Conservation (phyloP, 1,139 yeast species). For the Debaryomyces sp. region DNA sequence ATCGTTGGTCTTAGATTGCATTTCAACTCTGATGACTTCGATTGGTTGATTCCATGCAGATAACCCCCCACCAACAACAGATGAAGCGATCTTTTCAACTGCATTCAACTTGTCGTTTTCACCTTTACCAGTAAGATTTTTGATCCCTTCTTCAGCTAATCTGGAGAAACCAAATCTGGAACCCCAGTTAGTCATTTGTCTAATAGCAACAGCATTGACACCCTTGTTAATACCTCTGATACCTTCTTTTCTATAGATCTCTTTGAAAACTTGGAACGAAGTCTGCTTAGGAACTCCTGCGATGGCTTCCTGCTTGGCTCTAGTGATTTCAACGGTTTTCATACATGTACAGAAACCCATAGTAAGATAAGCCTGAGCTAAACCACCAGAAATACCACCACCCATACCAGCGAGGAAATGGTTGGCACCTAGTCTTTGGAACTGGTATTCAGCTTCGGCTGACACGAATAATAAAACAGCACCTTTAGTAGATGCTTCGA, state of each 20-base stretch:
- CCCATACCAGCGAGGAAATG: conserved; percentile 86
- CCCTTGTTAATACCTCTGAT: conserved; percentile 94
- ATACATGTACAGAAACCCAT: conserved; percentile 98
- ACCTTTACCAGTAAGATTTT: conserved; percentile 61
- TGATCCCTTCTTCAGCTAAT: conserved; percentile 84
- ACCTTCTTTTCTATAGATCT: conserved; percentile 83
- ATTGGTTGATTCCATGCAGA: conserved; percentile 99
- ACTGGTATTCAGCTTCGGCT: conserved; percentile 85
- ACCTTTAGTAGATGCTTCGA: conserved; percentile 98
- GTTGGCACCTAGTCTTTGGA: conserved; percentile 63
- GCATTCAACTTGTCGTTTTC: conserved; percentile 68
- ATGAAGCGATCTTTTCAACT: conserved; percentile 79
- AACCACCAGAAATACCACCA: conserved; percentile 95
- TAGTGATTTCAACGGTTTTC: conserved; percentile 97
- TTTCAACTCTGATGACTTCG: conserved; percentile 95
- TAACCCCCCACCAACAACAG: conserved; percentile 94
- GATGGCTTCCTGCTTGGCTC: conserved; percentile 72
- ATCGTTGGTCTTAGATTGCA: conserved; percentile 92
- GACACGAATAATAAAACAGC: conserved; percentile 94
- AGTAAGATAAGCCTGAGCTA: conserved; percentile 93
- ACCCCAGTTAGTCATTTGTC: conserved; percentile 99
- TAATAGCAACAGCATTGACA: conserved; percentile 97
- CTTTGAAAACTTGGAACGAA: conserved; percentile 82
- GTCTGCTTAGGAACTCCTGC: conserved; percentile 71
- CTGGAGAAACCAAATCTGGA: conserved; percentile 93